A percentile compares a stretch with the other conserved stretches of the same genome.
phyloP scores from a whole-genome alignment of 345 rosid species.

The Aquilaria yunnanensis region DNA sequence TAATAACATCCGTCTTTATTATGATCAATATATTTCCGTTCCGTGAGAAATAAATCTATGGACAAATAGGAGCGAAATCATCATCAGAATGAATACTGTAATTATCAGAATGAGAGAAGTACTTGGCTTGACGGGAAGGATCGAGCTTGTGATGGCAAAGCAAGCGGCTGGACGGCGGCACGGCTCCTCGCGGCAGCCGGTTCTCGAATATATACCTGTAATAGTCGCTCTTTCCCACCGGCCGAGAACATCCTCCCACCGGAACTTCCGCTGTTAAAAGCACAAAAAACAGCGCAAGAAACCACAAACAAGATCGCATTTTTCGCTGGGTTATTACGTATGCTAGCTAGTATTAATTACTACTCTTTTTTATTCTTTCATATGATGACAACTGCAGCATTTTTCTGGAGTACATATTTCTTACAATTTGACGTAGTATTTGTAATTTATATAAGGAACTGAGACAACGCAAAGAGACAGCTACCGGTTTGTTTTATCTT shows the following conservation, averaged over 20 bases:
- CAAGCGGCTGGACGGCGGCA: constrained; percentile 63
- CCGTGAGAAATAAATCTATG: too few relatives aligned
- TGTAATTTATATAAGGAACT: neutral
- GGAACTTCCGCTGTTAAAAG: constrained; percentile 10
- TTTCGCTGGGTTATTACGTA: neutral
- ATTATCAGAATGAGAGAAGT: constrained; percentile 9
- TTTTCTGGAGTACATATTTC: neutral
- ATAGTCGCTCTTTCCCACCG: constrained; percentile 2
- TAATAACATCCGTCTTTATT: too few relatives aligned
- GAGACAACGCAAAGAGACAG: neutral
- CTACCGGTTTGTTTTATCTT: neutral
- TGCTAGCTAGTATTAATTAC: neutral
- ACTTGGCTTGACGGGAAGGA: constrained; percentile 16
- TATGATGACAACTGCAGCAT: neutral
- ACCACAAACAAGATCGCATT: neutral
- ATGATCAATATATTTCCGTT: too few relatives aligned
- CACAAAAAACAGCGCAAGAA: neutral
- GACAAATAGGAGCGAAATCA: neutral
- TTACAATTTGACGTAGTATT: too few relatives aligned
- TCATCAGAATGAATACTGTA: constrained; percentile 1
- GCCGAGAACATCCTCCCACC: constrained; percentile 16
- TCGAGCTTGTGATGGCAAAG: constrained; percentile 38
- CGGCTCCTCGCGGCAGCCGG: constrained; percentile 46
- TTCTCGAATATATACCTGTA: constrained; percentile 11
- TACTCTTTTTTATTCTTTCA: neutral